phyloP scores from a whole-genome alignment of 768 basidiomycete species.

The Hericium alpestre region DNA sequence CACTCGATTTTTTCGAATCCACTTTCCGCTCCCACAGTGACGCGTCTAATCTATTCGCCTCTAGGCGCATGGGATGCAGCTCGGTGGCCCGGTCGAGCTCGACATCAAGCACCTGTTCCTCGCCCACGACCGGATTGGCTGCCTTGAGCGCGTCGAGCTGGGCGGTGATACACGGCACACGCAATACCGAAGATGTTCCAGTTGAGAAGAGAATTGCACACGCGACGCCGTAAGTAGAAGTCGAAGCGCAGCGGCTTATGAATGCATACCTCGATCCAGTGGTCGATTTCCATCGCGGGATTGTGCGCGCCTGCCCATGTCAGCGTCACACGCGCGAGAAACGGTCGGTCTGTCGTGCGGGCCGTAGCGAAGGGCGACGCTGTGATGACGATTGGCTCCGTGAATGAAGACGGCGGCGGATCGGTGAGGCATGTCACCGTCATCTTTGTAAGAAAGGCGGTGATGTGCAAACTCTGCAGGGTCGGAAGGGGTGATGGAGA shows the following conservation, averaged over 20 bases:
- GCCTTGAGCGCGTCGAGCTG: slow-evolving; percentile 35
- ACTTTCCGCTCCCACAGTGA: slow-evolving; percentile 9
- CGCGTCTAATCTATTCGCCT: slow-evolving; percentile 7
- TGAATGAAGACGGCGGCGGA: slow-evolving; percentile 25
- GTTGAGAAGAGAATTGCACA: background rate
- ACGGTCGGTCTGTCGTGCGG: slow-evolving; percentile 33
- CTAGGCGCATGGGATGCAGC: slow-evolving; percentile 22
- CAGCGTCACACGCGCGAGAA: slow-evolving; percentile 32
- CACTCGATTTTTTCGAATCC: background rate
- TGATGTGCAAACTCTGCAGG: slow-evolving; percentile 24
- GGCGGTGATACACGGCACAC: background rate
- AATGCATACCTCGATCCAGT: slow-evolving; percentile 39
- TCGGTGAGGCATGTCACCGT: slow-evolving; percentile 28
- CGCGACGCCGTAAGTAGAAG: background rate
- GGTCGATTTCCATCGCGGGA: slow-evolving; percentile 32
- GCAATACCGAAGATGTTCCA: background rate
- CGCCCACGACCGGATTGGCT: slow-evolving; percentile 28
- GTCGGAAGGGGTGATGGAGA: background rate
- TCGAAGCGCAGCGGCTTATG: background rate
- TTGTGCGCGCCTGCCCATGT: slow-evolving; percentile 33
- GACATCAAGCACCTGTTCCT: slow-evolving; percentile 40
- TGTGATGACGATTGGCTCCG: slow-evolving; percentile 21
- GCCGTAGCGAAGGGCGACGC: slow-evolving; percentile 19
- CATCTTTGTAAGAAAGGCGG: slow-evolving; percentile 22
- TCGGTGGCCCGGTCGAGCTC: slow-evolving; percentile 34